phyloP scores from a whole-genome alignment of 345 rosid genomes.

The Euphorbia pulcherrima region DNA sequence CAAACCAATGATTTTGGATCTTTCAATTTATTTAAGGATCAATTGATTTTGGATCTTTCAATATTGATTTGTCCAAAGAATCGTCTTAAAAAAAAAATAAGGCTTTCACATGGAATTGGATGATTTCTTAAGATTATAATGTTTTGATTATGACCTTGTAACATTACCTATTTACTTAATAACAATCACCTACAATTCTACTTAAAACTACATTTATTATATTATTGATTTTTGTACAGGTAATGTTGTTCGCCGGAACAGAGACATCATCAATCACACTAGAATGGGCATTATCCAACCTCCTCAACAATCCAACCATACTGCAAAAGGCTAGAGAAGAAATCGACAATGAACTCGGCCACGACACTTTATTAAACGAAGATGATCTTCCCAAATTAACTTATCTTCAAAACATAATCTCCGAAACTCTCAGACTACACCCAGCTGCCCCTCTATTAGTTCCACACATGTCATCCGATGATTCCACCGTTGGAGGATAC shows the following conservation, averaged over 20 bases:
- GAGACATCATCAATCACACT: constrained; percentile 45
- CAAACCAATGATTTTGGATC: too few relatives aligned
- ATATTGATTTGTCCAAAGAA: too few relatives aligned
- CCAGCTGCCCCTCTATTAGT: constrained; percentile 43
- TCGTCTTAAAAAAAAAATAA: too few relatives aligned
- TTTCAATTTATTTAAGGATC: too few relatives aligned
- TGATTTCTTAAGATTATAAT: too few relatives aligned
- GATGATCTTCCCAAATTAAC: constrained; percentile 28
- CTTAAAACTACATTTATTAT: too few relatives aligned
- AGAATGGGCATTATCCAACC: constrained; percentile 54
- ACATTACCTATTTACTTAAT: too few relatives aligned
- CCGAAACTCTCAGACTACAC: constrained; percentile 37
- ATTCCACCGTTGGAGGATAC: constrained; percentile 43
- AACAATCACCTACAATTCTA: too few relatives aligned
- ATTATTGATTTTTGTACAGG: too few relatives aligned
- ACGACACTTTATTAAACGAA: constrained; percentile 39
- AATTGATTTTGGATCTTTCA: too few relatives aligned
- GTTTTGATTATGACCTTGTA: too few relatives aligned
- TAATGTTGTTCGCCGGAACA: constrained; percentile 39
- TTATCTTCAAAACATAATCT: constrained; percentile 39
- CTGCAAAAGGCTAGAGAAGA: constrained; percentile 31
- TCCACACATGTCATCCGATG: constrained; percentile 42
- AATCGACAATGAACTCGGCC: constrained; percentile 32
- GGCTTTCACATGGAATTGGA: too few relatives aligned
- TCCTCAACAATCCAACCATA: constrained; percentile 36